Conservation (phyloP, 2,329 filamentous ascomycete species). For the Thelonectria olida region DNA sequence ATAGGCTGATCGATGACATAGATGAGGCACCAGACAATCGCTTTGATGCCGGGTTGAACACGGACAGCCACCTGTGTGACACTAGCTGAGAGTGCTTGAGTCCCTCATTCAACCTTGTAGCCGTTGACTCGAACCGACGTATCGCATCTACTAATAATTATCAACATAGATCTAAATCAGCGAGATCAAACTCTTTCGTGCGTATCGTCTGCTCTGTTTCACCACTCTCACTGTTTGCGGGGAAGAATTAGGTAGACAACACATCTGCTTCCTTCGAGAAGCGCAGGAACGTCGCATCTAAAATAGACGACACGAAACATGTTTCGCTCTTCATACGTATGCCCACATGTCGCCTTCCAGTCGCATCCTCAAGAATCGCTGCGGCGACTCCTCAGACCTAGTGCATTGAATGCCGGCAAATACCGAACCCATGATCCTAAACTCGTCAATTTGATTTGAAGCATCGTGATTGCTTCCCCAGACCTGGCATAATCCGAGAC, state of each 20-base stretch:
- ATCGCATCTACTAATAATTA: neutral
- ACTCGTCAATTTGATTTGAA: neutral
- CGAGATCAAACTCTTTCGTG: neutral
- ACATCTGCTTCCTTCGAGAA: neutral
- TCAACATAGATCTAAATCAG: neutral
- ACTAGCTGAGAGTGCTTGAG: too few species aligned
- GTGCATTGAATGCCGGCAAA: neutral
- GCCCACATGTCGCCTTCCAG: neutral
- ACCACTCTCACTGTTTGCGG: neutral
- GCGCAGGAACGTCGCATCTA: neutral
- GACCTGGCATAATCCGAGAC: neutral
- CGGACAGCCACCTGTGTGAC: too few species aligned
- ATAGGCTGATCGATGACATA: too few species aligned
- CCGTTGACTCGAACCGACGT: neutral
- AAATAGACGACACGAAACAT: slow-evolving; percentile 1
- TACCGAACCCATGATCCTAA: neutral
- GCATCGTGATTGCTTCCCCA: neutral
- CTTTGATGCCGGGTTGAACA: too few species aligned
- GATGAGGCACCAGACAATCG: too few species aligned
- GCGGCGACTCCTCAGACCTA: neutral
- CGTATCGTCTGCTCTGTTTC: neutral
- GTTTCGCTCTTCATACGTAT: neutral
- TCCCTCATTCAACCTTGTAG: too few species aligned
- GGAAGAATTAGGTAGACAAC: neutral
- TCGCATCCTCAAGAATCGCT: neutral